Conservation (phyloP, 257 asterid genomes). For the Solanum dulcamara region DNA sequence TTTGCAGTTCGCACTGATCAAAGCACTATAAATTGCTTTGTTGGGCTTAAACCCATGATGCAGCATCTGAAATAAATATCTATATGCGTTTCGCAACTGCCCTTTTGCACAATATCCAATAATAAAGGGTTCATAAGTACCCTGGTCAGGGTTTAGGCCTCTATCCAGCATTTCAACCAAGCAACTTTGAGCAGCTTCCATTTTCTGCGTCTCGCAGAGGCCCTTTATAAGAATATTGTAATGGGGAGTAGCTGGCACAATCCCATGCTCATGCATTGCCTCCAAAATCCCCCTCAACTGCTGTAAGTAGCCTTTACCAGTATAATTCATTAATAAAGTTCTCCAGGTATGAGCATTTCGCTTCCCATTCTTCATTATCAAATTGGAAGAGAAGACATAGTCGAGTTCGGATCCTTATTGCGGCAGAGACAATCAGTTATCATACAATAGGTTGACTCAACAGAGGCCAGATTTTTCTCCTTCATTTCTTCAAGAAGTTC, state of each 20-base stretch:
- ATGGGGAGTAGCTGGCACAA: neutral
- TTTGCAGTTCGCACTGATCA: slow-evolving; percentile 1
- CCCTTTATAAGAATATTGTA: slow-evolving; percentile 3
- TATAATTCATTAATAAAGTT: neutral
- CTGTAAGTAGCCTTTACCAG: neutral
- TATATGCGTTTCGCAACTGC: slow-evolving; percentile 1
- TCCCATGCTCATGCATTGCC: slow-evolving; percentile 3
- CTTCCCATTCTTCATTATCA: neutral
- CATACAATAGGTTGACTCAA: neutral
- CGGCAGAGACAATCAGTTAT: slow-evolving; percentile 2
- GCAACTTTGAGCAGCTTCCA: neutral
- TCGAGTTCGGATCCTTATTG: neutral
- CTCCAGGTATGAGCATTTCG: neutral
- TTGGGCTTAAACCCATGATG: slow-evolving; percentile 6
- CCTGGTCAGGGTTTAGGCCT: slow-evolving; percentile 8
- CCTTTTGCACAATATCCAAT: neutral
- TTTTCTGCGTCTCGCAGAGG: neutral
- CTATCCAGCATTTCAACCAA: slow-evolving; percentile 5
- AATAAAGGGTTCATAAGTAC: slow-evolving; percentile 4
- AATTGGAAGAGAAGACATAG: neutral
- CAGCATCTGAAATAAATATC: slow-evolving; percentile 7
- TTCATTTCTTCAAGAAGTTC: slow-evolving; percentile 8
- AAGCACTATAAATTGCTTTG: neutral
- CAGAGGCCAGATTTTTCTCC: slow-evolving; percentile 5
- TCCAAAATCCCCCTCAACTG: neutral